Conservation (phyloP, 805 yeast genomes). For the Lachancea mirantina region DNA sequence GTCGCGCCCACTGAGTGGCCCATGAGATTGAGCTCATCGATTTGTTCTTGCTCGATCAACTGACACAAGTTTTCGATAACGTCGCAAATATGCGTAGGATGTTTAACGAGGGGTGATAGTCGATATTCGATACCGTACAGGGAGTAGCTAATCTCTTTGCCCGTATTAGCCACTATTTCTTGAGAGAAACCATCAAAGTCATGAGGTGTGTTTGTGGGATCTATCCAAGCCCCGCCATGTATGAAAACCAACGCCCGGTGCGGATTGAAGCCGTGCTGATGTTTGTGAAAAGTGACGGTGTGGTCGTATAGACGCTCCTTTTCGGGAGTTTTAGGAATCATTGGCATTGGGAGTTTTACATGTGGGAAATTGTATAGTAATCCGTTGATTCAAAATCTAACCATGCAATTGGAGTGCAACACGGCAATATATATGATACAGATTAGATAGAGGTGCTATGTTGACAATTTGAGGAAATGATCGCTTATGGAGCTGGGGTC, state of each 20-base stretch:
- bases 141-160: slow-evolving; percentile 8
- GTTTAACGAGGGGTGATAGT: slow-evolving; percentile 52
- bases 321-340: too few species aligned
- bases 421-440: too few species aligned
- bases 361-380: too few species aligned
- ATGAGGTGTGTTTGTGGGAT: slow-evolving; percentile 49
- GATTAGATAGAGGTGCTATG: too few species aligned
- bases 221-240: slow-evolving; percentile 92
- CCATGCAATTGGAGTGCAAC: too few species aligned
- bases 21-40: slow-evolving; percentile 33
- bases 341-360: too few species aligned
- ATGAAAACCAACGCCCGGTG: slow-evolving; percentile 43
- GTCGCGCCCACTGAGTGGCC: slow-evolving; percentile 88
- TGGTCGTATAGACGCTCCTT: too few species aligned
- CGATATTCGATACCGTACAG: slow-evolving; percentile 50
- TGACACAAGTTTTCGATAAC: slow-evolving; percentile 38
- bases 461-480: too few species aligned
- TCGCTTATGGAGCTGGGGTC: too few species aligned
- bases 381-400: too few species aligned
- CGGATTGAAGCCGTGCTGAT: background rate
- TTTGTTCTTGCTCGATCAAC: slow-evolving; percentile 15
- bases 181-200: slow-evolving; percentile 40
- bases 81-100: slow-evolving; percentile 58
- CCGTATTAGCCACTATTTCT: slow-evolving; percentile 13
- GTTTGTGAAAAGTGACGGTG: slow-evolving; percentile 12